A percentile compares a stretch with the other conserved stretches of the same genome.
Evolutionary conservation across 129 eudicot genomes (phyloP).

Genomic region (Lactuca saligna): DNA sequence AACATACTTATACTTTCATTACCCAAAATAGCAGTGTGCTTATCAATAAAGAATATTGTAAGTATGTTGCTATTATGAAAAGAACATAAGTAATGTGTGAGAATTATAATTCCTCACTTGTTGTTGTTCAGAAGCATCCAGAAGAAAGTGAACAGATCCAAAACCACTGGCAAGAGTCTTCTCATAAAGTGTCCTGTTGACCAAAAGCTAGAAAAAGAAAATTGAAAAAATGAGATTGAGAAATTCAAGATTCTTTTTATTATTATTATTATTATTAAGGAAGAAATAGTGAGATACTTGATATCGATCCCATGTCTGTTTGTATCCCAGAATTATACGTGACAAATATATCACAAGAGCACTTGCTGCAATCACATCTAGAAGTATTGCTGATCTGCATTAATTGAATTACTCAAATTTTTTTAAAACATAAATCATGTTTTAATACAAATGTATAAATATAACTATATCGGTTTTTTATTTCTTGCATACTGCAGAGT

Average conservation of each 20-base stretch:
- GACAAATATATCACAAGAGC: conserved; percentile 70
- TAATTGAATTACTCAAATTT: conserved; percentile 6
- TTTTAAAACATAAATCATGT: background rate
- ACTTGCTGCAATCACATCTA: conserved; percentile 78
- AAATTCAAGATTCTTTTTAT: conserved; percentile 1
- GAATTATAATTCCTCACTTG: conserved; percentile 48
- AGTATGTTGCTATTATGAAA: too few species aligned
- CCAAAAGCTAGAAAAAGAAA: conserved; percentile 68
- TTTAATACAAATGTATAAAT: too few species aligned
- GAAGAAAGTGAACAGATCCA: conserved; percentile 92
- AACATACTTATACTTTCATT: too few species aligned
- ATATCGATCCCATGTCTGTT: conserved; percentile 95
- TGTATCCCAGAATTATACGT: conserved; percentile 91
- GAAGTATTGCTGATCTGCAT: conserved; percentile 84
- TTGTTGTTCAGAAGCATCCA: conserved; percentile 99
- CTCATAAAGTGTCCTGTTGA: conserved; percentile 85
- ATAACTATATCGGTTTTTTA: too few species aligned
- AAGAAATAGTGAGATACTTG: conserved; percentile 53
- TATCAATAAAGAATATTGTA: too few species aligned
- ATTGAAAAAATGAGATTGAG: conserved; percentile 19
- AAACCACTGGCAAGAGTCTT: conserved; percentile 98
- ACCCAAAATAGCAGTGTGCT: too few species aligned
- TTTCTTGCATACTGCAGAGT: background rate
- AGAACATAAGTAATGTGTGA: background rate
- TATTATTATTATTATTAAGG: background rate